These are phyloP conservation scores for Panaeolus papilionaceus DNA, from an alignment of 768 basidiomycete species.

Conservation along the genomic window DNA sequence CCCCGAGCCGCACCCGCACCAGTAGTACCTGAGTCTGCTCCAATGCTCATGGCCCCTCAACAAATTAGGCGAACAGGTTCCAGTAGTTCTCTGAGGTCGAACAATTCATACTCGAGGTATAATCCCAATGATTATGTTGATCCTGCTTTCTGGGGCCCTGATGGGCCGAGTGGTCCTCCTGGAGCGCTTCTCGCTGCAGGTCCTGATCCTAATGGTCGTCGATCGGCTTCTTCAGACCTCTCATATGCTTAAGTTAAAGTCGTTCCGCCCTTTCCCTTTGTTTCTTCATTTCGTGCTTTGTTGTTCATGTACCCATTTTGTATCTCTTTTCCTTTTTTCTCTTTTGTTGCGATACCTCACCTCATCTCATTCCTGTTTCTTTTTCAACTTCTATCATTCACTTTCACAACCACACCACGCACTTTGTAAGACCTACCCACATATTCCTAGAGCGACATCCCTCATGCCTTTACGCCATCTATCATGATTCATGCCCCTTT, in stretches of 20 bases:
- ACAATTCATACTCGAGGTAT: slow-evolving; percentile 34
- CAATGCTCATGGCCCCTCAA: slow-evolving; percentile 24
- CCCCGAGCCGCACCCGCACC: not conserved
- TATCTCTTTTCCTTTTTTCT: not conserved
- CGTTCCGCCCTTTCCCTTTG: not conserved
- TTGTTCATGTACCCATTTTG: not conserved
- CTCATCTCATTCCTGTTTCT: not conserved
- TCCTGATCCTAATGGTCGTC: slow-evolving; percentile 4
- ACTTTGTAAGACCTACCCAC: not conserved
- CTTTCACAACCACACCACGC: not conserved
- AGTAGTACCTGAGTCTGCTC: not conserved
- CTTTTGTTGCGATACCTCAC: not conserved
- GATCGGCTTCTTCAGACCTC: not conserved
- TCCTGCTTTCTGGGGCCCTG: slow-evolving; percentile 35
- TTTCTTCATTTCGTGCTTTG: not conserved
- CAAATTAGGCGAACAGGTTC: slow-evolving; percentile 34
- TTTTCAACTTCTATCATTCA: not conserved
- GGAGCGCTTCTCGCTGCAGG: slow-evolving; percentile 14
- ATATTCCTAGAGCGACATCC: slow-evolving; percentile 4
- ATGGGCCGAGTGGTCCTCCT: slow-evolving; percentile 23
- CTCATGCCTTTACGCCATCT: not conserved
- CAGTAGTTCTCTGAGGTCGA: slow-evolving; percentile 37
- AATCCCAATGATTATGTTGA: slow-evolving; percentile 39
- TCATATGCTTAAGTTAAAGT: not conserved
- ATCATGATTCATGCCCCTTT: not conserved